Conservation (phyloP, 2,329 filamentous ascomycete species). For the Aspergillus brasiliensis region DNA sequence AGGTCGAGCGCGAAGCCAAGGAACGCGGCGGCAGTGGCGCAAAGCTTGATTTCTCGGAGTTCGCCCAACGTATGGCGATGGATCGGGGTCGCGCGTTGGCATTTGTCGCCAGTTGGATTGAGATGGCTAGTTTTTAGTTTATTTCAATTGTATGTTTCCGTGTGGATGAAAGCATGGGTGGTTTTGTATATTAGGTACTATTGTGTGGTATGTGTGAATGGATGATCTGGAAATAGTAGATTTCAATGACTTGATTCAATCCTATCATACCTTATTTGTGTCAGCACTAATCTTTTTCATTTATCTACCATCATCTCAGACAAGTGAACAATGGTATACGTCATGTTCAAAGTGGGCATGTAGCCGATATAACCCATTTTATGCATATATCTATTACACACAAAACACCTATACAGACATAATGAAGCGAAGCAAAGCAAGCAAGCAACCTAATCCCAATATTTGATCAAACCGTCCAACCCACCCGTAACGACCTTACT, state of each 20-base stretch:
- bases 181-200: background rate
- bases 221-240: background rate
- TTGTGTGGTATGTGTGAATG: background rate
- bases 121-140: conserved; percentile 64
- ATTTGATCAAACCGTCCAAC: conserved; percentile 82
- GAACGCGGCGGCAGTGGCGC: conserved; percentile 74
- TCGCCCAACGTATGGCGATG: conserved; percentile 72
- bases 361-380: background rate
- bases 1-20: conserved; percentile 68
- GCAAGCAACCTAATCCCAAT: conserved; percentile 73
- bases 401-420: background rate
- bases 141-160: background rate
- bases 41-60: conserved; percentile 75
- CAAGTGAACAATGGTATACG: background rate
- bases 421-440: background rate
- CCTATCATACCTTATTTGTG: no score
- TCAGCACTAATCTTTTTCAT: no score
- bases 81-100: conserved; percentile 69
- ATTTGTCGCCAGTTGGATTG: conserved; percentile 89
- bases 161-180: background rate
- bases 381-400: background rate
- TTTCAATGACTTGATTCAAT: background rate
- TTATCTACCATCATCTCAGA: background rate
- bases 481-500: conserved; percentile 92
- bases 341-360: no score